These are phyloP conservation scores for Plasmopara viticola DNA, from an alignment of 352 stramenopile genomes.

Conservation along the genomic window DNA sequence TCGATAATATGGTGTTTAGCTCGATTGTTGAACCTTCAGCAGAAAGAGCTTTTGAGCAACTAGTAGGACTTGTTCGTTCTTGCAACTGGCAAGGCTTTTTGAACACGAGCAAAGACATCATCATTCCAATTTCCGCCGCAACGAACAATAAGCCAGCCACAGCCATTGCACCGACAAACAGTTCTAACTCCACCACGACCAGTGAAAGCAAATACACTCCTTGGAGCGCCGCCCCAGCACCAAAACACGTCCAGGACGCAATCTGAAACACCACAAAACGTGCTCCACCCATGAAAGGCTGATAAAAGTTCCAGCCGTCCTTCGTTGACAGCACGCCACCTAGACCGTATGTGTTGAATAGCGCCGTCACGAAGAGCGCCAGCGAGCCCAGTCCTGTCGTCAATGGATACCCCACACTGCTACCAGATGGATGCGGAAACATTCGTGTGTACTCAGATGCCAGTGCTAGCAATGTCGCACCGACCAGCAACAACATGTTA, in stretches of 20 bases:
- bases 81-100: conserved; percentile 8
- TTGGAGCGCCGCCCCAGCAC: conserved; percentile 58
- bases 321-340: conserved; percentile 66
- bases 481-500: conserved; percentile 76
- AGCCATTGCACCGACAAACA: conserved; percentile 71
- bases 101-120: conserved; percentile 77
- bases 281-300: conserved; percentile 72
- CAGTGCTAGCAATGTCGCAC: conserved; percentile 51
- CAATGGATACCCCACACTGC: conserved; percentile 42
- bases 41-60: no score
- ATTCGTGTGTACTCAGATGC: conserved; percentile 53
- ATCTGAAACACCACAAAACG: conserved; percentile 72
- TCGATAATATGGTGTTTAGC: conserved; percentile 19
- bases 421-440: conserved; percentile 28
- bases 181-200: conserved; percentile 68
- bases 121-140: conserved; percentile 71
- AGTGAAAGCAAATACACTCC: conserved; percentile 72
- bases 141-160: conserved; percentile 56
- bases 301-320: conserved; percentile 77
- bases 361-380: conserved; percentile 59
- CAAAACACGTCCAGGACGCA: conserved; percentile 77
- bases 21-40: background rate
- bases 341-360: conserved; percentile 82
- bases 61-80: background rate
- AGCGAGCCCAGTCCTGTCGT: conserved; percentile 54